Base-by-base conservation (phyloP, 352 stramenopile genomes). In the Blastocystis sp. region DNA sequence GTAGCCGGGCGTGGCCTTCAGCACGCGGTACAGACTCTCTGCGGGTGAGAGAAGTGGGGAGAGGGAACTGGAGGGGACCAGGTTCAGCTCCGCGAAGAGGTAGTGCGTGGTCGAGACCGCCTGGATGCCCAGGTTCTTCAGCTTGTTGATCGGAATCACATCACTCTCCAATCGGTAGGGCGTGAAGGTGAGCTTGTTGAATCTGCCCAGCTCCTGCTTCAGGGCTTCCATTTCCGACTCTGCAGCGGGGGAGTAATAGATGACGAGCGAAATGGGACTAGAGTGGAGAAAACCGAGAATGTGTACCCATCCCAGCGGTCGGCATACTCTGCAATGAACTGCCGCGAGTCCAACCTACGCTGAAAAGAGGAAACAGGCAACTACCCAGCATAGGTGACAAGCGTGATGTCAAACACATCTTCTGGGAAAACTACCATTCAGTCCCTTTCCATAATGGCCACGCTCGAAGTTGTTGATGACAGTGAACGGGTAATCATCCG, bases 101-200 rank as follows among this genome's bases (percentile, higher is more conserved):
- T 62, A 88, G 34, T 88, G 78, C 19, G 78, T 76, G 10, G 78
- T 88, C 4, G n/a, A 1, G 5, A 88, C 78, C 17, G n/a, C 19
- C 7, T 78, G 43, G 43, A 88, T 88, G 11, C 45, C 78, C n/a
- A 66, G 60, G 60, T 88, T 88, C 52, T 79, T 88, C 17, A 88
- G 21, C 28, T 77, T 76, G 67, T 88, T 88, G 41, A 88, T 78
- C 0, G 78, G 78, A 38, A 88, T 19, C 19, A 38, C 17, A 19
- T 28, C 23, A n/a, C 34, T 14, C 28, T 66, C 21, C 28, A 43
- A 4, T 5, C 23, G 5, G 41, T 56, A 84, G 19, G 74, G 74
- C 19, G 69, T 69, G 41, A 52, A 84, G 28, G 0, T 17, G 56
- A 19, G 56, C 43, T 41, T 56, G 52, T 17, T 34, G 21, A 9